A percentile compares a stretch with the other conserved stretches of the same genome.
These are phyloP conservation scores for Fusarium fujikuroi DNA, from an alignment of 2,329 filamentous ascomycete species.

Conservation along the genomic window DNA sequence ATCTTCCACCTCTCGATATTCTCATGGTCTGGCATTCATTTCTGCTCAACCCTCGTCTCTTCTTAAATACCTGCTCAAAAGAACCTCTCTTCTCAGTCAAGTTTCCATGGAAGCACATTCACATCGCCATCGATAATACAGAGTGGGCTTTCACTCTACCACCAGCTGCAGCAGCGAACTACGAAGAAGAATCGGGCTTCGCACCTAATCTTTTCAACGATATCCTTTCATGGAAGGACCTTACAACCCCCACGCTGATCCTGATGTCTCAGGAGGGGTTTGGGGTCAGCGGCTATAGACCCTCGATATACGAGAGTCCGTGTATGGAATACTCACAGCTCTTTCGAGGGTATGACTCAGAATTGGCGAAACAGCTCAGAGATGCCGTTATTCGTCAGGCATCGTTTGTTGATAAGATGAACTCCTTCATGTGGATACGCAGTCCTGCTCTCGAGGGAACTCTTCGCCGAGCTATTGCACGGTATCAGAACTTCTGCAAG, in stretches of 20 bases:
- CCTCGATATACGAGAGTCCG: accelerated
- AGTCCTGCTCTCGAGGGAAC: slow-evolving; percentile 51
- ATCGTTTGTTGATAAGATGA: slow-evolving; percentile 55
- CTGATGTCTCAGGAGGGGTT: neutral
- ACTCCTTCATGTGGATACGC: slow-evolving; percentile 52
- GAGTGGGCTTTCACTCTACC: slow-evolving; percentile 24
- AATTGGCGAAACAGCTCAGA: slow-evolving; percentile 27
- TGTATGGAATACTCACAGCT: neutral
- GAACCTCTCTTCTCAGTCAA: slow-evolving; percentile 24
- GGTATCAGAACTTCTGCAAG: slow-evolving; percentile 53
- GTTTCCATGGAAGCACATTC: slow-evolving; percentile 37
- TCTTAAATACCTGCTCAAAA: slow-evolving; percentile 19
- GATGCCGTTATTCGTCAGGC: slow-evolving; percentile 52
- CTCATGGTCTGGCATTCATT: slow-evolving; percentile 53
- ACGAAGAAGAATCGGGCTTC: neutral
- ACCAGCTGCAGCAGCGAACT: neutral
- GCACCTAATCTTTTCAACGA: neutral
- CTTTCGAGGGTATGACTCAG: neutral
- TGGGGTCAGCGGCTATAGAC: no score
- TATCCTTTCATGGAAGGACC: neutral
- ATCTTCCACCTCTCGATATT: slow-evolving; percentile 46
- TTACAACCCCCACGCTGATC: accelerated
- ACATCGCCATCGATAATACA: slow-evolving; percentile 21
- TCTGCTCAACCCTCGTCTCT: slow-evolving; percentile 48
- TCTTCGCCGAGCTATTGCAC: slow-evolving; percentile 47